These are phyloP conservation scores for Coemansia sp. DNA, from an alignment of 192 early-diverging fungal genomes.

Conservation along the genomic window DNA sequence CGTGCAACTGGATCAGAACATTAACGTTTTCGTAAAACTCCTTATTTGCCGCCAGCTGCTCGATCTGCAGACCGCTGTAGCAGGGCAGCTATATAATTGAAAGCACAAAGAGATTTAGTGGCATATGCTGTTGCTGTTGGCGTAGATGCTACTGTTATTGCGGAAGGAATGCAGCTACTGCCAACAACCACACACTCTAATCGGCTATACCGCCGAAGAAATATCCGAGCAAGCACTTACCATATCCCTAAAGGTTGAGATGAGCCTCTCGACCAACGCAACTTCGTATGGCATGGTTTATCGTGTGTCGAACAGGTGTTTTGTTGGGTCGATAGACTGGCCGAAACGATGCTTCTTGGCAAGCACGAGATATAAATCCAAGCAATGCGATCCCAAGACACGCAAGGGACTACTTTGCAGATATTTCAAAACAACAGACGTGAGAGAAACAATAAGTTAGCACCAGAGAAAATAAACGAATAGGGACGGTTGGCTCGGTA, in stretches of 20 bases:
- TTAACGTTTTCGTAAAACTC: conserved; percentile 76
- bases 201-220: conserved; percentile 1
- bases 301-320: neutral
- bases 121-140: neutral
- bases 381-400: neutral
- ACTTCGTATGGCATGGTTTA: conserved; percentile 49
- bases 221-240: conserved; percentile 17
- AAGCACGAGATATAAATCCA: neutral
- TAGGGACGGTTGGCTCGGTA: neutral
- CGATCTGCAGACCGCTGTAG: conserved; percentile 65
- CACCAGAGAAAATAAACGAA: neutral
- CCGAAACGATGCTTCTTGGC: neutral
- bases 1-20: conserved; percentile 74
- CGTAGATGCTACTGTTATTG: neutral
- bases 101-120: neutral
- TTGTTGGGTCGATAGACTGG: neutral
- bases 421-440: neutral
- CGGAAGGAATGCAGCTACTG: neutral
- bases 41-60: conserved; percentile 70
- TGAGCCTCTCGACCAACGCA: conserved; percentile 51
- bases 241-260: conserved; percentile 50
- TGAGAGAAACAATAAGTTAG: neutral
- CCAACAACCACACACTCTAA: neutral
- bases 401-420: neutral
- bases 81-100: conserved; percentile 63